Evolutionary conservation across 2,329 filamentous ascomycete genomes (phyloP).

Genomic region (Aureobasidium vineae): DNA sequence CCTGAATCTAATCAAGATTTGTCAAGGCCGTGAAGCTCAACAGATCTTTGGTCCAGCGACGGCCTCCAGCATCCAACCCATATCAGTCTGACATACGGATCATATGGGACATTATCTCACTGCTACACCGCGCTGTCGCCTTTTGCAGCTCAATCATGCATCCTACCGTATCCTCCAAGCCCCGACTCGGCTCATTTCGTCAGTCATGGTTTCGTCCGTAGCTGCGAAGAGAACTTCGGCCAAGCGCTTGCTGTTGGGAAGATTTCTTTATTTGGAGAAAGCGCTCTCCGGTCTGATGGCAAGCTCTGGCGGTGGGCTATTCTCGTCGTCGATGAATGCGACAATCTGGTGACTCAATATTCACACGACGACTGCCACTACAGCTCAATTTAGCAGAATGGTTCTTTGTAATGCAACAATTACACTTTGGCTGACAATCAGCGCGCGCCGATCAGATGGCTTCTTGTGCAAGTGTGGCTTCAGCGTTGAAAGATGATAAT

Average conservation of each 20-base stretch:
- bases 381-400: background rate
- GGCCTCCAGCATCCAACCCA: constrained; percentile 25
- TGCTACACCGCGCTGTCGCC: constrained; percentile 20
- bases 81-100: constrained; percentile 24
- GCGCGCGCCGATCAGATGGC: constrained; percentile 20
- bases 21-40: constrained; percentile 19
- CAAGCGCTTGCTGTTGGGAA: constrained; percentile 4
- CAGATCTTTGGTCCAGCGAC: constrained; percentile 20
- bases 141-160: constrained; percentile 27
- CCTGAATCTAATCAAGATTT: constrained; percentile 3
- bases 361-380: background rate
- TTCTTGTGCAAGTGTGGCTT: constrained; percentile 24
- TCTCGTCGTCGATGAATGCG: constrained; percentile 8
- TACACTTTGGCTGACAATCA: constrained; percentile 11
- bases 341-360: constrained; percentile 23
- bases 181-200: constrained; percentile 18
- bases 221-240: constrained; percentile 15
- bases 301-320: constrained; percentile 2
- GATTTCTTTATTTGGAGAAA: constrained; percentile 13
- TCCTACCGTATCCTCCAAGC: constrained; percentile 17
- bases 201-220: constrained; percentile 15
- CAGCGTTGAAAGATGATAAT: constrained; percentile 19
- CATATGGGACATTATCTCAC: constrained; percentile 14
- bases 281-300: background rate
- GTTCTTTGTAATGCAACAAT: constrained; percentile 19